Evolutionary conservation across 768 basidiomycete genomes (phyloP).

Genomic region (Sporobolomyces phaffii): DNA sequence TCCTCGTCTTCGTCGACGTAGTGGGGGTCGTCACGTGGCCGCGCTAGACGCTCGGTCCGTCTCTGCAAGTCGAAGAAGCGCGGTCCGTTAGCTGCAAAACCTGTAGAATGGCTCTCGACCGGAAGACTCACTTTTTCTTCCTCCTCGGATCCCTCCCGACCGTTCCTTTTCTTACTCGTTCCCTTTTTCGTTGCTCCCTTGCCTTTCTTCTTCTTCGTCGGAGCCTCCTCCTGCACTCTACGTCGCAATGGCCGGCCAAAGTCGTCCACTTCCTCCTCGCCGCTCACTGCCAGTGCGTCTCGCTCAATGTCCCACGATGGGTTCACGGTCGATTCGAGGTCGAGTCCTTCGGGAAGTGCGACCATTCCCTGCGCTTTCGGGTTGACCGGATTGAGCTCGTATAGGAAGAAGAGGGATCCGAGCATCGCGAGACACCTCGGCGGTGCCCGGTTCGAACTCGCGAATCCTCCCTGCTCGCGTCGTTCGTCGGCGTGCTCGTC

Average conservation of each 20-base stretch:
- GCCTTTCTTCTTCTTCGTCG: slow-evolving; percentile 37
- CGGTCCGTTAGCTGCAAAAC: too few species aligned
- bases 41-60: slow-evolving; percentile 67
- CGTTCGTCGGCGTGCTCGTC: neutral
- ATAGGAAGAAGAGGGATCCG: slow-evolving; percentile 64
- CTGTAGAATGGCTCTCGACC: too few species aligned
- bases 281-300: slow-evolving; percentile 43
- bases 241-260: slow-evolving; percentile 28
- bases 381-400: slow-evolving; percentile 83
- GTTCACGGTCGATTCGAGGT: slow-evolving; percentile 58
- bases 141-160: slow-evolving; percentile 38
- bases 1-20: slow-evolving; percentile 55
- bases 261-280: slow-evolving; percentile 44
- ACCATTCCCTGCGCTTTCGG: slow-evolving; percentile 72
- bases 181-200: slow-evolving; percentile 44
- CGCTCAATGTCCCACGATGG: slow-evolving; percentile 25
- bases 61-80: too few species aligned
- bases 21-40: slow-evolving; percentile 79
- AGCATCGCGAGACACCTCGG: slow-evolving; percentile 88
- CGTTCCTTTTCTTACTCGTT: slow-evolving; percentile 51
- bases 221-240: slow-evolving; percentile 47
- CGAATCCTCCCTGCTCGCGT: slow-evolving; percentile 20
- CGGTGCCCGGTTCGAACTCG: slow-evolving; percentile 43
- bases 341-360: slow-evolving; percentile 71
- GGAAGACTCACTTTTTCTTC: too few species aligned